These are phyloP conservation scores for Fusarium vanettenii DNA, from an alignment of 2,329 filamentous ascomycete genomes.

Conservation along the genomic window DNA sequence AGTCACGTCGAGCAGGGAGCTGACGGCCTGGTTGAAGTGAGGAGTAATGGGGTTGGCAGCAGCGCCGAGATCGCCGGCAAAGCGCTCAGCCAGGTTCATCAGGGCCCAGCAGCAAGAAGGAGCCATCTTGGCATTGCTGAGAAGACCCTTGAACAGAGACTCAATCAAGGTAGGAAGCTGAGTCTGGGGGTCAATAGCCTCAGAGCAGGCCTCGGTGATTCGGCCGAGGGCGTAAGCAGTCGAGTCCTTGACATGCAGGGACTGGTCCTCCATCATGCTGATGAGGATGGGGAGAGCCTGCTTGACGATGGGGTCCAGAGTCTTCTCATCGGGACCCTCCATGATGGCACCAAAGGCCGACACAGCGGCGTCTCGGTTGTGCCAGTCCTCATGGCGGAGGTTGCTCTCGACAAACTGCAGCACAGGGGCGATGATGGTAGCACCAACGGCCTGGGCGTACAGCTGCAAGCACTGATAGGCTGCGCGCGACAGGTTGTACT, in stretches of 20 bases:
- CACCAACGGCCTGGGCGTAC: slow-evolving; percentile 91
- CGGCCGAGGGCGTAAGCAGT: slow-evolving; percentile 95
- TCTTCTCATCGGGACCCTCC: slow-evolving; percentile 95
- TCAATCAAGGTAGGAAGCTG: slow-evolving; percentile 88
- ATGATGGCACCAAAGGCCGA: slow-evolving; percentile 98
- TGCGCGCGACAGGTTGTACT: slow-evolving; percentile 96
- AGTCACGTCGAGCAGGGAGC: slow-evolving; percentile 86
- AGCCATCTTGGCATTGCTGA: slow-evolving; percentile 95
- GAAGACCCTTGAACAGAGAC: slow-evolving; percentile 88
- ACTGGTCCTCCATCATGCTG: slow-evolving; percentile 88
- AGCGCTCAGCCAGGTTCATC: slow-evolving; percentile 97
- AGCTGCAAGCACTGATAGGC: slow-evolving; percentile 97
- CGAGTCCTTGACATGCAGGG: slow-evolving; percentile 93
- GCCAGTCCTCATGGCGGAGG: slow-evolving; percentile 92
- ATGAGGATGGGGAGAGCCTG: slow-evolving; percentile 94
- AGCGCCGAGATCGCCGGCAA: slow-evolving; percentile 86
- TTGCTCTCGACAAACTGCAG: slow-evolving; percentile 92
- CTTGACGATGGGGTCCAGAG: slow-evolving; percentile 93
- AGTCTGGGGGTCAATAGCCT: slow-evolving; percentile 85
- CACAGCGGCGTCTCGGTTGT: slow-evolving; percentile 92
- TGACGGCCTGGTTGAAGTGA: slow-evolving; percentile 93
- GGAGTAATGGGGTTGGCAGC: slow-evolving; percentile 84
- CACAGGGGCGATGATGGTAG: slow-evolving; percentile 85
- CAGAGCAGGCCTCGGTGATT: slow-evolving; percentile 93
- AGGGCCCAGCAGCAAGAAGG: slow-evolving; percentile 98